Percentiles rank a stretch among this genome's conserved stretches.
These are phyloP conservation scores for Verticillium nonalfalfae DNA, from an alignment of 2,329 filamentous ascomycete genomes.

Conservation along the genomic window DNA sequence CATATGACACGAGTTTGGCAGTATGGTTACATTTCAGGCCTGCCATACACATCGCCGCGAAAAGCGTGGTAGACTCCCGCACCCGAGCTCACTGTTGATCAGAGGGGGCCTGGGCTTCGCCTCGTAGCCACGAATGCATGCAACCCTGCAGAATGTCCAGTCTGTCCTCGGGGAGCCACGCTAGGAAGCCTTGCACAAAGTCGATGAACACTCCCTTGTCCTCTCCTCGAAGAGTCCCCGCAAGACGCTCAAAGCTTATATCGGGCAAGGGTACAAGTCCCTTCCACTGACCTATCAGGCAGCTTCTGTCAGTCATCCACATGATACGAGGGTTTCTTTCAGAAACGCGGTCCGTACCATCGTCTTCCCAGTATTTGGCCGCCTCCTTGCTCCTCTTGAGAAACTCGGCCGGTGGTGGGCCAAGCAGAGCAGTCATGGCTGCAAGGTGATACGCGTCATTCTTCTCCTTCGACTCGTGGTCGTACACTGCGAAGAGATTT, in stretches of 20 bases:
- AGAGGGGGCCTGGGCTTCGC: not conserved
- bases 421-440: slow-evolving; percentile 19
- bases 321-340: not conserved
- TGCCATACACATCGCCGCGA: too few relatives aligned
- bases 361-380: slow-evolving; percentile 17
- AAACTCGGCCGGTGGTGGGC: slow-evolving; percentile 18
- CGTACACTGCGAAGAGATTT: slow-evolving; percentile 9
- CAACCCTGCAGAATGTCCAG: slow-evolving; percentile 11
- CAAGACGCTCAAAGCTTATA: slow-evolving; percentile 11
- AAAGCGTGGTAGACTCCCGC: too few relatives aligned
- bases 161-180: slow-evolving; percentile 19
- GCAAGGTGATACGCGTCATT: slow-evolving; percentile 21
- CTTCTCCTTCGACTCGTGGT: slow-evolving; percentile 11
- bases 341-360: slow-evolving; percentile 13
- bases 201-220: slow-evolving; percentile 14
- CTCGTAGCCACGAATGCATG: slow-evolving; percentile 17
- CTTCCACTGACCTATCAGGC: slow-evolving; percentile 15
- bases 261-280: slow-evolving; percentile 16
- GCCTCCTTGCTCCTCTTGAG: slow-evolving; percentile 13
- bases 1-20: too few relatives aligned
- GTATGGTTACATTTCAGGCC: too few relatives aligned
- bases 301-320: not conserved
- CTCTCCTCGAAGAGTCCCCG: slow-evolving; percentile 4
- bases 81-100: too few relatives aligned
- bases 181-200: slow-evolving; percentile 14